phyloP scores from a whole-genome alignment of 345 rosid species.

The Brassica napus region DNA sequence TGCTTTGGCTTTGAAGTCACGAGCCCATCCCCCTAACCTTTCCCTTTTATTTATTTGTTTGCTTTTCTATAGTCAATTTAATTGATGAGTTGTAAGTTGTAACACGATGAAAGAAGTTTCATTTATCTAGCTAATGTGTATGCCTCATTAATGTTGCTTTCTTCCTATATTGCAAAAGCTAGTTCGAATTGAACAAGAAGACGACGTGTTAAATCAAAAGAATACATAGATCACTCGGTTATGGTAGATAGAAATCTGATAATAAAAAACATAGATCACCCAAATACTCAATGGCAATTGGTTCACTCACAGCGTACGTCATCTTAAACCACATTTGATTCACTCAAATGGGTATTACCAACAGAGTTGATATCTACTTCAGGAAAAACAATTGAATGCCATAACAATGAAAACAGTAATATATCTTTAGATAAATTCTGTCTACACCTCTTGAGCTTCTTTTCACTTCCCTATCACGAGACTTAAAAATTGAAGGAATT shows the following conservation, averaged over 20 bases:
- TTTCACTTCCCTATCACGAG: constrained; percentile 27
- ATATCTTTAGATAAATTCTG: neutral
- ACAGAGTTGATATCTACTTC: neutral
- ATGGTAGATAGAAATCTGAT: neutral
- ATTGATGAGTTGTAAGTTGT: constrained; percentile 44
- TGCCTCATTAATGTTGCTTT: constrained; percentile 38
- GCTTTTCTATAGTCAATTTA: constrained; percentile 30
- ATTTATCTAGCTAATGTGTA: constrained; percentile 23
- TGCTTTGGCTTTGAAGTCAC: constrained; percentile 41
- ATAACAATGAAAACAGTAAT: neutral
- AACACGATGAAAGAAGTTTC: constrained; percentile 30
- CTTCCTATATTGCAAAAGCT: constrained; percentile 31
- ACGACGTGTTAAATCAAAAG: neutral
- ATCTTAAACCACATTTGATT: neutral
- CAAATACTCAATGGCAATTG: neutral
- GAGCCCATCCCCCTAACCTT: constrained; percentile 44
- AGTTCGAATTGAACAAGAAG: constrained; percentile 21
- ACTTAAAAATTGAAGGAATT: constrained; percentile 14
- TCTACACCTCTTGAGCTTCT: constrained; percentile 8
- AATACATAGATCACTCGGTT: neutral
- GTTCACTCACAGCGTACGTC: neutral
- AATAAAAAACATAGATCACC: neutral
- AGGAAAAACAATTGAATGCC: neutral
- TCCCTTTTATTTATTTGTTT: constrained; percentile 26
- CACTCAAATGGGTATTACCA: neutral